Percentiles rank a stretch among this genome's conserved stretches.
These are phyloP conservation scores for Carnegiea gigantea DNA, from an alignment of 179 eudicot genomes.

Conservation along the genomic window DNA sequence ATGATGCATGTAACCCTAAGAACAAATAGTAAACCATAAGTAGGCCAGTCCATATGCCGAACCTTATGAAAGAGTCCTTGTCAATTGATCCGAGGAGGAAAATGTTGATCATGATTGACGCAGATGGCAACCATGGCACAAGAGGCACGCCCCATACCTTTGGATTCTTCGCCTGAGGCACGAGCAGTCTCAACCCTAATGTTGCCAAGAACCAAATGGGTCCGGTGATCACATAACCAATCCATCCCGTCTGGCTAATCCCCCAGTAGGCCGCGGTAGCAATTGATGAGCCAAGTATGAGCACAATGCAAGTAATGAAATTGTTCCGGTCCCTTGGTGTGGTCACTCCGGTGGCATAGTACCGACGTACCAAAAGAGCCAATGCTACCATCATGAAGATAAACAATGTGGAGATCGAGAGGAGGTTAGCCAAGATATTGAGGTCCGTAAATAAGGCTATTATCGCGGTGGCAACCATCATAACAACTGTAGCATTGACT, in stretches of 20 bases:
- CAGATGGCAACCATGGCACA: constrained; percentile 80
- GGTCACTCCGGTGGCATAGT: constrained; percentile 57
- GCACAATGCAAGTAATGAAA: constrained; percentile 34
- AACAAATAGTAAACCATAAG: constrained; percentile 54
- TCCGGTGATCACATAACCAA: constrained; percentile 44
- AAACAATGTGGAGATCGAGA: constrained; percentile 67
- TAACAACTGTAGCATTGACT: constrained; percentile 54
- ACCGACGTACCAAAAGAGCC: constrained; percentile 61
- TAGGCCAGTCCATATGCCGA: constrained; percentile 49
- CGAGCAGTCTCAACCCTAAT: constrained; percentile 31
- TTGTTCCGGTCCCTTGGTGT: constrained; percentile 44
- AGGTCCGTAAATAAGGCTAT: constrained; percentile 65
- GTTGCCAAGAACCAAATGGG: constrained; percentile 62
- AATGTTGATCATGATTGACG: constrained; percentile 53
- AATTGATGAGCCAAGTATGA: constrained; percentile 57
- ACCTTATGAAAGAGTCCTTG: constrained; percentile 58
- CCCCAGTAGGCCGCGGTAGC: constrained; percentile 60
- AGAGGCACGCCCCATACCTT: constrained; percentile 75
- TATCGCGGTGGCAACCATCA: constrained; percentile 51
- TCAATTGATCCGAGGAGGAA: constrained; percentile 77
- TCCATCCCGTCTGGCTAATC: constrained; percentile 40
- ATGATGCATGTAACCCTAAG: constrained; percentile 69
- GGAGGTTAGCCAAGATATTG: constrained; percentile 51
- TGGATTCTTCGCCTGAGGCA: constrained; percentile 55
- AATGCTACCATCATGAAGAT: constrained; percentile 64